Evolutionary conservation across 2,329 filamentous ascomycete species (phyloP).

Genomic region (Microcyclospora pomicola): DNA sequence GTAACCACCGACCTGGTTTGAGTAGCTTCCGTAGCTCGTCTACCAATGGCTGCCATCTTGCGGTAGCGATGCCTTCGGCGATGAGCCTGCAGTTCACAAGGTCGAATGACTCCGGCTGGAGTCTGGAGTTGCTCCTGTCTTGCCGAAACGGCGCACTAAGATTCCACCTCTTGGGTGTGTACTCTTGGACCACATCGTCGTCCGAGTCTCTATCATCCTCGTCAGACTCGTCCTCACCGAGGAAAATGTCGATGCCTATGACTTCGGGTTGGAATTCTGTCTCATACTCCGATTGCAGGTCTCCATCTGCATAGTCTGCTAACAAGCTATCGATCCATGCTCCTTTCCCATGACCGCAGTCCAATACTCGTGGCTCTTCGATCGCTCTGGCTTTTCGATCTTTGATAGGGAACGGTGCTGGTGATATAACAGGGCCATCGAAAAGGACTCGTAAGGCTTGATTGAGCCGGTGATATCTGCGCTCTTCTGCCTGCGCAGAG

Average conservation of each 20-base stretch:
- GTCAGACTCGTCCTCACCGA: constrained; percentile 10
- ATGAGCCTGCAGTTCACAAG: constrained; percentile 68
- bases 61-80: constrained; percentile 54
- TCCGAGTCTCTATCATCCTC: constrained; percentile 10
- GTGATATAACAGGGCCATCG: constrained; percentile 10
- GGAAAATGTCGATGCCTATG: constrained; percentile 21
- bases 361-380: constrained; percentile 16
- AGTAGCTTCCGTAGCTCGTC: constrained; percentile 60
- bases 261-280: constrained; percentile 9
- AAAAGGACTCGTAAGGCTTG: constrained; percentile 15
- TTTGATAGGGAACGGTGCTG: constrained; percentile 6
- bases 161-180: constrained; percentile 20
- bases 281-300: constrained; percentile 3
- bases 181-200: constrained; percentile 12
- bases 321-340: constrained; percentile 21
- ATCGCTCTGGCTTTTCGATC: constrained; percentile 4
- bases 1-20: constrained; percentile 67
- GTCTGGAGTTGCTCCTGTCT: constrained; percentile 7
- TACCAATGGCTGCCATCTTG: constrained; percentile 63
- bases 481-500: constrained; percentile 15
- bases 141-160: constrained; percentile 20
- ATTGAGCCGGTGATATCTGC: constrained; percentile 16
- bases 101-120: constrained; percentile 50
- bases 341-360: constrained; percentile 21
- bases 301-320: constrained; percentile 20